These are phyloP conservation scores for Kazachstania sp. DNA, from an alignment of 1,139 yeast species.

Conservation along the genomic window DNA sequence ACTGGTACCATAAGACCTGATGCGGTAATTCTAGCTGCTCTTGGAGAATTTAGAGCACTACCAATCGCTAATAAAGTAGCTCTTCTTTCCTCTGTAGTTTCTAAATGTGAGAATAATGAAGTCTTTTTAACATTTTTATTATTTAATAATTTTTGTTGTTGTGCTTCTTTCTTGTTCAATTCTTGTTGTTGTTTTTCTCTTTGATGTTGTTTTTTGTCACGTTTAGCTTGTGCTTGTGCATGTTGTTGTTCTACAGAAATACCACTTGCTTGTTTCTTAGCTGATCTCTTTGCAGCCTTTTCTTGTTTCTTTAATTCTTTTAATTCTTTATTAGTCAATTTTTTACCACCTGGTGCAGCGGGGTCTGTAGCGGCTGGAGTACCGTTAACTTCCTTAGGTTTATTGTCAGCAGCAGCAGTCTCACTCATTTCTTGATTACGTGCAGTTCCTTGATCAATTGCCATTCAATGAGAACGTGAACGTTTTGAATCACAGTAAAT, in stretches of 20 bases:
- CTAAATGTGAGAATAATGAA: constrained; percentile 79
- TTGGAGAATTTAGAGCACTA: constrained; percentile 30
- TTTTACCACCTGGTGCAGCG: constrained; percentile 14
- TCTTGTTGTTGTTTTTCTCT: constrained; percentile 23
- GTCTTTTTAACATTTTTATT: constrained; percentile 32
- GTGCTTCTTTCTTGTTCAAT: constrained; percentile 34
- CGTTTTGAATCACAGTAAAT: too few relatives aligned
- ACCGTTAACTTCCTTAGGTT: neutral
- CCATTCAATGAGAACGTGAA: too few relatives aligned
- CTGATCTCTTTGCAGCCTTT: constrained; percentile 72
- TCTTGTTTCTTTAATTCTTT: constrained; percentile 83
- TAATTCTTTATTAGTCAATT: constrained; percentile 68
- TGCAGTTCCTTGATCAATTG: too few relatives aligned
- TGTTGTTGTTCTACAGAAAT: constrained; percentile 31
- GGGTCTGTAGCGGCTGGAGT: neutral
- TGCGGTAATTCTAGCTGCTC: constrained; percentile 30
- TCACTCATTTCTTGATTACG: neutral
- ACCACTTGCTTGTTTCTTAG: constrained; percentile 31
- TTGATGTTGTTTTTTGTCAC: constrained; percentile 31
- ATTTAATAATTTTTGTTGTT: constrained; percentile 43
- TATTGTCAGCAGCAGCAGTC: neutral
- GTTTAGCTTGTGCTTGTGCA: constrained; percentile 27
- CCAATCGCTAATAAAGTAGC: constrained; percentile 40
- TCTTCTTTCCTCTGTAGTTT: constrained; percentile 70
- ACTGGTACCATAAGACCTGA: constrained; percentile 30